Evolutionary conservation across 1,284 basidiomycete species (phyloP).

Genomic region (Cutaneotrichosporon arboriforme): DNA sequence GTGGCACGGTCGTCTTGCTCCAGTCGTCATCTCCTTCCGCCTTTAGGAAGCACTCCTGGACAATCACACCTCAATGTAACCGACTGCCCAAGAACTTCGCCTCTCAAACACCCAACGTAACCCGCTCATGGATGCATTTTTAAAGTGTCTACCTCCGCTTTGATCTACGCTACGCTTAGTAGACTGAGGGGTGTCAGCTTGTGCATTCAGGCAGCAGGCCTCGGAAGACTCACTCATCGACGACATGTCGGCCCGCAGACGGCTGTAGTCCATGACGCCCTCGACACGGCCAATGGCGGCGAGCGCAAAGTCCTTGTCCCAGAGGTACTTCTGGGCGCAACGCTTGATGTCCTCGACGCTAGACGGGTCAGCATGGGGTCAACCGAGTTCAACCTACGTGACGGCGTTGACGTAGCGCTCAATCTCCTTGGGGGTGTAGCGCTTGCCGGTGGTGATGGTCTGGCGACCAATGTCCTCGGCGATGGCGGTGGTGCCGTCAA

Average conservation of each 20-base stretch:
- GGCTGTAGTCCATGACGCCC: conserved; percentile 56
- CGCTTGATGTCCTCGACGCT: conserved; percentile 79
- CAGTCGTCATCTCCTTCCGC: too few relatives aligned
- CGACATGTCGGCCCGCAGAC: conserved; percentile 1
- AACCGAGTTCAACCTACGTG: conserved; percentile 36
- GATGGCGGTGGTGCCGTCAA: conserved; percentile 92
- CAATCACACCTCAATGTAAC: too few relatives aligned
- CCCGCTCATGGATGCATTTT: conserved; percentile 3
- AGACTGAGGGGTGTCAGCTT: background rate
- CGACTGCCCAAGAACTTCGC: too few relatives aligned
- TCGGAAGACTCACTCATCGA: background rate
- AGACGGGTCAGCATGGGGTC: too few relatives aligned
- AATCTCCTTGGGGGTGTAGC: conserved; percentile 88
- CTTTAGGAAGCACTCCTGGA: too few relatives aligned
- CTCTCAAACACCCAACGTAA: too few relatives aligned
- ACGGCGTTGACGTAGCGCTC: conserved; percentile 89
- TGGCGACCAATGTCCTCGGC: conserved; percentile 98
- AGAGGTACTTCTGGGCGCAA: conserved; percentile 86
- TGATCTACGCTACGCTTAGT: background rate
- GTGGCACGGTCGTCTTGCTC: too few relatives aligned
- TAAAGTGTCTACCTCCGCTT: background rate
- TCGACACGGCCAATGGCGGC: conserved; percentile 80
- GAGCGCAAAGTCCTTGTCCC: conserved; percentile 72
- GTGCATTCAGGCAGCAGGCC: too few relatives aligned
- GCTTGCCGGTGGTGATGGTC: conserved; percentile 84